Base-by-base conservation (phyloP, 2,329 filamentous ascomycete genomes). In the Dactylellina leptospora region DNA sequence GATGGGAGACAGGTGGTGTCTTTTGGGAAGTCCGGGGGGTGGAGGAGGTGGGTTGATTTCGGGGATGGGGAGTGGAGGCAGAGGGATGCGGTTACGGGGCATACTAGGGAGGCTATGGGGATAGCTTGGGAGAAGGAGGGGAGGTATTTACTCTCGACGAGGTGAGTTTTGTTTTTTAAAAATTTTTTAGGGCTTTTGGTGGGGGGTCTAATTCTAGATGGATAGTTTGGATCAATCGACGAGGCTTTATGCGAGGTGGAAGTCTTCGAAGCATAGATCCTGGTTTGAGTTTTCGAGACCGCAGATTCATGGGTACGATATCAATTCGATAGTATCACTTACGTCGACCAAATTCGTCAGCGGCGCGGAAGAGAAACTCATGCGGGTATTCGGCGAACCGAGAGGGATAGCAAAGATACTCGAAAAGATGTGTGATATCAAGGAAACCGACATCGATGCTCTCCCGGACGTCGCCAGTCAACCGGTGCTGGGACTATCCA, bases 271-370 rank as follows among this genome's bases (percentile, higher is more conserved):
- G 27, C 80, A 76, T 10, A 61, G 74, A 40, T 92, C 91, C 9
- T 99, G 95, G 95, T 93, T 97, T 80, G 95, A 99, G 79, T 92
- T 97, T 83, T 90, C 93, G 0, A 85, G 95, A 53, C 95, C 95
- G 2, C 95, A 99, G 79, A 99, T 99, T 75, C 95, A 99, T 79
- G 95, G 95, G 36, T 99, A 99, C 79, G 93, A 99, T 79, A 85
- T 99, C 60, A 99, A 97, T 82, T 97, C 95, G 79, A 88, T 97
- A 74, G 90, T 92, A 77, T 85, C 88, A 0, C 83, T 97, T 3
- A 88, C 87, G 5, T 80, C 85, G 5, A 84, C 86, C 5, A 89
- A 89, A 75, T 99, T 99, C 78, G 89, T 97, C 20, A 96, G 93
- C 1, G 95, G 95, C 4, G 95, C 95, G 2, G 95, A 99, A 75